Evolutionary conservation across 768 basidiomycete genomes (phyloP).

Genomic region (Mycena vulgaris): DNA sequence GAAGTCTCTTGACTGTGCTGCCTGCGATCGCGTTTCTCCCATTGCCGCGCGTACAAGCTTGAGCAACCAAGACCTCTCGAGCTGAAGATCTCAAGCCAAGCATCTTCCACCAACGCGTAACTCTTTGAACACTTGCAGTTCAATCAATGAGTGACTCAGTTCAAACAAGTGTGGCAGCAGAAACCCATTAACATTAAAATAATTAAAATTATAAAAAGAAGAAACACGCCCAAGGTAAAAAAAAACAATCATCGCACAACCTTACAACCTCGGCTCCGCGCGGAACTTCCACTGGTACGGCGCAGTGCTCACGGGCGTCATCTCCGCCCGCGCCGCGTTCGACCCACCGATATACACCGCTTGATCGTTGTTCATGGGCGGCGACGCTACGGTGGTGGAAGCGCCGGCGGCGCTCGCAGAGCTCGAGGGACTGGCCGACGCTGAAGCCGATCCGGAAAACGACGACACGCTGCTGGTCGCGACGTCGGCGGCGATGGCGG

Average conservation of each 20-base stretch:
- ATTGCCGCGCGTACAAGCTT: too few species aligned
- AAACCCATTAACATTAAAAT: constrained; percentile 23
- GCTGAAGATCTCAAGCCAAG: too few species aligned
- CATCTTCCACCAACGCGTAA: too few species aligned
- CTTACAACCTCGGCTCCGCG: constrained; percentile 18
- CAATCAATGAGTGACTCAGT: too few species aligned
- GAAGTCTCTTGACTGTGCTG: too few species aligned
- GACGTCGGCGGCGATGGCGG: constrained; percentile 44
- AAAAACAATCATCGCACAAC: background rate
- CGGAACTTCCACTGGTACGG: constrained; percentile 59
- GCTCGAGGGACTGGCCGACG: constrained; percentile 15
- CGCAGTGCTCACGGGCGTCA: constrained; percentile 51
- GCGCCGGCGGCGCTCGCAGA: constrained; percentile 6
- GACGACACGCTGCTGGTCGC: constrained; percentile 8
- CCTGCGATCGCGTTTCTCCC: too few species aligned
- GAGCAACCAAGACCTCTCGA: too few species aligned
- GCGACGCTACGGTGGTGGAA: background rate
- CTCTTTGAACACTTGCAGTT: too few species aligned
- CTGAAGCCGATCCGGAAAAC: constrained; percentile 9
- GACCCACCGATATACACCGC: constrained; percentile 21
- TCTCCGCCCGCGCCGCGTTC: constrained; percentile 32
- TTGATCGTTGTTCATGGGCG: constrained; percentile 12
- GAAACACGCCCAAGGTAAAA: constrained; percentile 10
- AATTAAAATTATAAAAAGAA: background rate
- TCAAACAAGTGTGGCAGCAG: background rate